Percentiles rank a stretch among this genome's conserved stretches.
These are phyloP conservation scores for Hypoxylon sp. DNA, from an alignment of 2,329 filamentous ascomycete genomes.

Conservation along the genomic window DNA sequence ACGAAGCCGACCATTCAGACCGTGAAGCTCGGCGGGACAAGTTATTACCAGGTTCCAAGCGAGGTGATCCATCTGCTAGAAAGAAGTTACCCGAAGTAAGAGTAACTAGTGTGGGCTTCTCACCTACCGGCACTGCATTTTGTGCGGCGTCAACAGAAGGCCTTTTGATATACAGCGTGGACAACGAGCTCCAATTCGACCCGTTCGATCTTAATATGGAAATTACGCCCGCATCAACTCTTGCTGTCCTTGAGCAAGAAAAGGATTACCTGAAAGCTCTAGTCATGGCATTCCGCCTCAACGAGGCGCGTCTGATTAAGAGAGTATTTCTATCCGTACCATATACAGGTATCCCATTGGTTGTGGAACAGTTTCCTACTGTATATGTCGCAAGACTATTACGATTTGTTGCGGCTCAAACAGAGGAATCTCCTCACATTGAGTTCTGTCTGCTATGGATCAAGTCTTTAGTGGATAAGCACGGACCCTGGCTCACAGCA, in stretches of 20 bases:
- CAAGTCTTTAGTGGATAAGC: constrained; percentile 82
- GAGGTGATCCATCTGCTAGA: constrained; percentile 85
- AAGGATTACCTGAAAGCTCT: constrained; percentile 91
- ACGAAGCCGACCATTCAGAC: constrained; percentile 89
- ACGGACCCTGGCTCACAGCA: constrained; percentile 87
- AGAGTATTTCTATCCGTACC: constrained; percentile 89
- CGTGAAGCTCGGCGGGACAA: constrained; percentile 85
- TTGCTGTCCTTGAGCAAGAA: constrained; percentile 75
- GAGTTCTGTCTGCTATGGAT: constrained; percentile 97
- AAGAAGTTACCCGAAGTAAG: constrained; percentile 84
- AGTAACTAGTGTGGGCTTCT: constrained; percentile 87
- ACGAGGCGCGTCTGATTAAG: constrained; percentile 84
- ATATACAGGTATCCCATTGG: constrained; percentile 77
- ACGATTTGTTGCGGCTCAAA: constrained; percentile 87
- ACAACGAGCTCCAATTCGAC: constrained; percentile 87
- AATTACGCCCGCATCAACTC: constrained; percentile 88
- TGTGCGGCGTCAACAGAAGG: constrained; percentile 97
- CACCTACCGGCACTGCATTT: constrained; percentile 89
- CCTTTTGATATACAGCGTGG: constrained; percentile 91
- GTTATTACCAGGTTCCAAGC: constrained; percentile 85
- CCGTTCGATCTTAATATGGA: constrained; percentile 96
- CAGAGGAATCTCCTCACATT: constrained; percentile 90
- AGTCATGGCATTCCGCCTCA: constrained; percentile 97
- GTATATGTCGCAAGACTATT: constrained; percentile 90
- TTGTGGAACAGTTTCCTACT: constrained; percentile 82